These are phyloP conservation scores for Gaeumannomyces tritici DNA, from an alignment of 2,329 filamentous ascomycete genomes.

Conservation along the genomic window DNA sequence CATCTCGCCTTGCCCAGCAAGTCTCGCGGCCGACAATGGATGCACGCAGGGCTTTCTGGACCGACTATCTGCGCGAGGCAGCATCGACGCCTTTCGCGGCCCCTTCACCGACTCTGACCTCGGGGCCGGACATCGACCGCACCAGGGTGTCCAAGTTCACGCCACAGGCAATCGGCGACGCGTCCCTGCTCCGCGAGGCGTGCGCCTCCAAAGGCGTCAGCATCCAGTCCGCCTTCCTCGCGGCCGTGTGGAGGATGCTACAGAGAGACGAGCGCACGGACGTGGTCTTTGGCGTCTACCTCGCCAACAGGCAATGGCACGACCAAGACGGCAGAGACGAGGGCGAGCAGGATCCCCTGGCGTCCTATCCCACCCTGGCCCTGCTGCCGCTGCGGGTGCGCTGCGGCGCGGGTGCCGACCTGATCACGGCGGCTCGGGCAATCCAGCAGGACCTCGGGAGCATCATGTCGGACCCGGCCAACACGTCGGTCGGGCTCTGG, in stretches of 20 bases:
- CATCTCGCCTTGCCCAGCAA: not conserved
- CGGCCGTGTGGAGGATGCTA: conserved; percentile 27
- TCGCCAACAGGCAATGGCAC: conserved; percentile 55
- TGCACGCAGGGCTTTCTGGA: conserved; percentile 29
- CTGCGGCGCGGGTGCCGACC: conserved; percentile 14
- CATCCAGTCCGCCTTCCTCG: conserved; percentile 67
- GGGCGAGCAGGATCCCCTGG: conserved; percentile 31
- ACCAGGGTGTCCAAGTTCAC: conserved; percentile 26
- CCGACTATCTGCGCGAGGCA: conserved; percentile 22
- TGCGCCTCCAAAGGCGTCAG: conserved; percentile 46
- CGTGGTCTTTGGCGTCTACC: conserved; percentile 67
- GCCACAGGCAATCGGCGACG: conserved; percentile 32
- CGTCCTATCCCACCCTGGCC: conserved; percentile 64
- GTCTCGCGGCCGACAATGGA: not conserved
- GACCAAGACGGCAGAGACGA: not conserved
- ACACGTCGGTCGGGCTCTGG: conserved; percentile 52
- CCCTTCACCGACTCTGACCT: not conserved
- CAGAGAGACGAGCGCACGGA: conserved; percentile 18
- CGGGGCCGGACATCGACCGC: too few relatives aligned
- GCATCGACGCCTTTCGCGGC: not conserved
- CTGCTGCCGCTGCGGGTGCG: conserved; percentile 62
- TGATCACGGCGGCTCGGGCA: conserved; percentile 42
- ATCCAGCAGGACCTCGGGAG: conserved; percentile 60
- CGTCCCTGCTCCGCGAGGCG: conserved; percentile 25
- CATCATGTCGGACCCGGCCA: conserved; percentile 44